A percentile compares a stretch with the other conserved stretches of the same genome.
These are phyloP conservation scores for Sclerotinia minor DNA, from an alignment of 2,329 filamentous ascomycete species.

Conservation along the genomic window DNA sequence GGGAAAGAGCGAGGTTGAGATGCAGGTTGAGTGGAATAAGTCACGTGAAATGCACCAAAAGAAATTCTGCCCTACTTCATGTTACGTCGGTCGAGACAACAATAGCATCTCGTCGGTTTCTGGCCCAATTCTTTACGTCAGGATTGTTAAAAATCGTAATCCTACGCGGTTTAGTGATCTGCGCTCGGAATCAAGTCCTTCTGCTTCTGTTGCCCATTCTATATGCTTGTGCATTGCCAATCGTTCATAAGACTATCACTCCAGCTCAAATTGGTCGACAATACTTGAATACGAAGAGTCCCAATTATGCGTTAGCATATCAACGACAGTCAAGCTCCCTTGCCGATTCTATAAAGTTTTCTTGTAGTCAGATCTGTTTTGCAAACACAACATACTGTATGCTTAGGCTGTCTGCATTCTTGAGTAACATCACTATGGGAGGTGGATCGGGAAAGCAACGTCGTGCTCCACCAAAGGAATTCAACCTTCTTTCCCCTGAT, in stretches of 20 bases:
- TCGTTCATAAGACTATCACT: background rate
- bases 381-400: background rate
- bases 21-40: background rate
- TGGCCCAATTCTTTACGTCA: background rate
- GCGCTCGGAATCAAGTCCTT: no score
- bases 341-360: background rate
- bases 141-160: background rate
- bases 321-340: background rate
- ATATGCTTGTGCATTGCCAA: background rate
- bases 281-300: background rate
- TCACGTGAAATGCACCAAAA: background rate
- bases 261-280: background rate
- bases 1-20: constrained; percentile 2
- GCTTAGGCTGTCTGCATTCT: constrained; percentile 15
- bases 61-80: background rate
- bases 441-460: constrained; percentile 5
- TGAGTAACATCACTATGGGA: constrained; percentile 14
- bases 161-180: background rate
- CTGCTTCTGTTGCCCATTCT: background rate
- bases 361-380: background rate
- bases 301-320: background rate
- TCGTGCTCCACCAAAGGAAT: constrained; percentile 6
- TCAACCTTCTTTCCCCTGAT: background rate
- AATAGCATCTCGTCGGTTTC: background rate
- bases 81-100: background rate